phyloP scores from a whole-genome alignment of 805 yeast genomes.

The Yarrowia sp. region DNA sequence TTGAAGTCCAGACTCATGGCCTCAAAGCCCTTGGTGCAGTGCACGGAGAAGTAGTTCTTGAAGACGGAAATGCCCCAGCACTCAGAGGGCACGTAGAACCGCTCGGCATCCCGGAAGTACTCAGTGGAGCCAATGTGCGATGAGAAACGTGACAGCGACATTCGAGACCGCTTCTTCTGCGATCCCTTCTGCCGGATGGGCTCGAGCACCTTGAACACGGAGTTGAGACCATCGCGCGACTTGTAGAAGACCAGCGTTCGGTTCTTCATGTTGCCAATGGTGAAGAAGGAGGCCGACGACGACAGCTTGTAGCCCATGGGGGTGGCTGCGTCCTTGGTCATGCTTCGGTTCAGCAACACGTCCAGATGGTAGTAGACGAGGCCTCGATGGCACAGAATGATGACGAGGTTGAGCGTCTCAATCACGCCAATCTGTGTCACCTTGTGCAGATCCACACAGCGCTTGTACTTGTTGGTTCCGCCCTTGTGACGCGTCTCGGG shows the following conservation, averaged over 20 bases:
- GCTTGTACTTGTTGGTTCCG: constrained; percentile 30
- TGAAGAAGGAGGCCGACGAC: constrained; percentile 47
- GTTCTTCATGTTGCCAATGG: constrained; percentile 66
- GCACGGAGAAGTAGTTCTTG: constrained; percentile 63
- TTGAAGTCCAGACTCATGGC: constrained; percentile 59
- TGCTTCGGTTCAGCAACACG: constrained; percentile 45
- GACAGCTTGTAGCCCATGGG: constrained; percentile 49
- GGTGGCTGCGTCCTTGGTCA: constrained; percentile 14
- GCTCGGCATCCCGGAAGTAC: constrained; percentile 46
- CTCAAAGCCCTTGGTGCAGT: constrained; percentile 65
- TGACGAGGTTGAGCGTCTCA: constrained; percentile 52
- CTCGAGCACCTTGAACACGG: constrained; percentile 62
- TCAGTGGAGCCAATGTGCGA: constrained; percentile 38
- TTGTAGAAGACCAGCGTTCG: constrained; percentile 56
- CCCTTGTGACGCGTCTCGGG: constrained; percentile 37
- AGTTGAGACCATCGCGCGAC: constrained; percentile 50
- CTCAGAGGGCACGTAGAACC: constrained; percentile 54
- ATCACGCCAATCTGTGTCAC: constrained; percentile 63
- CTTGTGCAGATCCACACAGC: constrained; percentile 51
- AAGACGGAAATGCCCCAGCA: constrained; percentile 61
- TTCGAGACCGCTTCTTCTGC: constrained; percentile 33
- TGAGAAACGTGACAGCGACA: constrained; percentile 32
- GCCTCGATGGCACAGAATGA: constrained; percentile 57
- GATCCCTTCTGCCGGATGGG: constrained; percentile 45
- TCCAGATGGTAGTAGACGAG: constrained; percentile 64